phyloP scores from a whole-genome alignment of 345 rosid genomes.

The Combretum micranthum region DNA sequence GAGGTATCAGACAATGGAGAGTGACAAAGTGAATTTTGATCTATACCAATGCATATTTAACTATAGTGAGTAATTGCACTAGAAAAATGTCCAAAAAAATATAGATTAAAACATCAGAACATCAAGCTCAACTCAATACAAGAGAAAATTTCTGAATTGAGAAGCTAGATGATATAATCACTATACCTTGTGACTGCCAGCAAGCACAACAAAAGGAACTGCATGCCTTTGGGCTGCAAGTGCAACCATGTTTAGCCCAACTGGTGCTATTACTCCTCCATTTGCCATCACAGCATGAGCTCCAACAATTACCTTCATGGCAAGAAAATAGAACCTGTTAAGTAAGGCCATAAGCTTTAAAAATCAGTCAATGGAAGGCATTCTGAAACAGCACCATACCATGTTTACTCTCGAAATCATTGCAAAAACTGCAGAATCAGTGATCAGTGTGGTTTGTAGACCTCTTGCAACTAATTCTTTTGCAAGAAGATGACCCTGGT shows the following conservation, averaged over 20 bases:
- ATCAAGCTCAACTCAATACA: neutral
- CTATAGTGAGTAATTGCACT: no score
- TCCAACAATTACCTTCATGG: constrained; percentile 82
- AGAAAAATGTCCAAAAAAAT: no score
- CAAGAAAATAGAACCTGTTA: constrained; percentile 7
- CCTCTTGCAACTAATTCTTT: constrained; percentile 92
- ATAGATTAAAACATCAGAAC: no score
- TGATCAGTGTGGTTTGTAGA: constrained; percentile 81
- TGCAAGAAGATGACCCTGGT: constrained; percentile 91
- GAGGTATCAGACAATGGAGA: no score
- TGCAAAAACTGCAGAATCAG: constrained; percentile 98
- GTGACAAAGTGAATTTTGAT: no score
- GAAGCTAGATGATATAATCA: neutral
- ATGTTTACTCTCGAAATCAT: constrained; percentile 95
- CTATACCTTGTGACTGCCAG: constrained; percentile 94
- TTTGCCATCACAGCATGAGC: constrained; percentile 99
- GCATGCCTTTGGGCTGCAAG: constrained; percentile 97
- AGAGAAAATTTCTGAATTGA: neutral
- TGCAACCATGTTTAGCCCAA: constrained; percentile 97
- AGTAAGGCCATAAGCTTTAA: neutral
- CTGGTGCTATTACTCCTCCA: constrained; percentile 96
- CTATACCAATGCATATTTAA: no score
- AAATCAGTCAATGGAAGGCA: constrained; percentile 3
- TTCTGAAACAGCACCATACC: constrained; percentile 29
- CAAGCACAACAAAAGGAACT: constrained; percentile 96